phyloP scores from a whole-genome alignment of 176 grass and related monocot species.

The Oryza officinalis region DNA sequence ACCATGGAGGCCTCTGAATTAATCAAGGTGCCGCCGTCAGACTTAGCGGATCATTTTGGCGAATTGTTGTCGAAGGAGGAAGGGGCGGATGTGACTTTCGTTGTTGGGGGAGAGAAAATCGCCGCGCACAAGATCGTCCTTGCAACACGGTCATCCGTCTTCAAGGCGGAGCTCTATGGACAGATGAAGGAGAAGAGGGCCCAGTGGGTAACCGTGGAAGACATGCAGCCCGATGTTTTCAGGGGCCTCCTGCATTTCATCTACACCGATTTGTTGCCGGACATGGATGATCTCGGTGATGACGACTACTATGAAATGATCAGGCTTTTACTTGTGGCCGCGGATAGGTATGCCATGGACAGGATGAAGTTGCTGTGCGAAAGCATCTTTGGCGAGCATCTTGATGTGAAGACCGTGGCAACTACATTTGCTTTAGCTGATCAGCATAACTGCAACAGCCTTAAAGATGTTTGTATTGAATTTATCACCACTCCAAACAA shows the following conservation, averaged over 20 bases:
- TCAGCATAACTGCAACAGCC: neutral
- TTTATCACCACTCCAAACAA: neutral
- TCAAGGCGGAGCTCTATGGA: constrained; percentile 22
- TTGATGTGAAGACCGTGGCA: neutral
- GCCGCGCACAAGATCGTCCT: constrained; percentile 38
- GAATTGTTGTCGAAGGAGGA: constrained; percentile 5
- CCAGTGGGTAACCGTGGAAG: neutral
- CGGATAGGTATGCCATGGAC: constrained; percentile 19
- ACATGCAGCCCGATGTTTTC: neutral
- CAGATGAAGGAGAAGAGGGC: neutral
- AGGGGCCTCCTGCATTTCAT: constrained; percentile 40
- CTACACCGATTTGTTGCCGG: neutral
- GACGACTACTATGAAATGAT: neutral
- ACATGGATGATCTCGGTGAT: no score
- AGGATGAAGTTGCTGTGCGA: constrained; percentile 5
- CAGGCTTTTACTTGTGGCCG: constrained; percentile 19
- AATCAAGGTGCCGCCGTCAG: neutral
- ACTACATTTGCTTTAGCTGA: constrained; percentile 36
- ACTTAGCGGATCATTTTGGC: neutral
- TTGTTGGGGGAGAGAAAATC: constrained; percentile 7
- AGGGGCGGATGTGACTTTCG: constrained; percentile 31
- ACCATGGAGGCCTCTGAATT: neutral
- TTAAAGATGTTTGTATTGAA: constrained; percentile 17
- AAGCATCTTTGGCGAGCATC: no score
- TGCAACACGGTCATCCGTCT: constrained; percentile 33